Evolutionary conservation across 768 basidiomycete genomes (phyloP).

Genomic region (Tricholoma flavovirens): DNA sequence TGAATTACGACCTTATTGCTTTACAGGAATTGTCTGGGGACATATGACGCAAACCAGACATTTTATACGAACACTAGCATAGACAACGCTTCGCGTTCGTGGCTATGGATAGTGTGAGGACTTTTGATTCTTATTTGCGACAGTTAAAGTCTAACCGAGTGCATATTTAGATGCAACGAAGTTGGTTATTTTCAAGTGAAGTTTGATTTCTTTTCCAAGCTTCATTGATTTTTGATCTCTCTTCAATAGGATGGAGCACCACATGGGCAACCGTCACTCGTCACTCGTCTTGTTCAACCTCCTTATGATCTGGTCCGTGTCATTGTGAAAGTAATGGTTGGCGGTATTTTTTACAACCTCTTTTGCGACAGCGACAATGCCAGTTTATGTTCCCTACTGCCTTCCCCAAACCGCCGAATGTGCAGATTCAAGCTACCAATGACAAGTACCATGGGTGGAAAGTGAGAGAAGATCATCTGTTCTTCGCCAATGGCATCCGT

Average conservation of each 20-base stretch:
- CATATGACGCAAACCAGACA: slow-evolving; percentile 31
- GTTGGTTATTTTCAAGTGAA: slow-evolving; percentile 53
- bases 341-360: neutral
- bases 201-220: neutral
- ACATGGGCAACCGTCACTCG: slow-evolving; percentile 34
- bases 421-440: slow-evolving; percentile 41
- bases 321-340: neutral
- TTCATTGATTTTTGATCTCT: neutral
- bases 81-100: slow-evolving; percentile 54
- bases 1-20: neutral
- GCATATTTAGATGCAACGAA: slow-evolving; percentile 54
- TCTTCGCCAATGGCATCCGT: slow-evolving; percentile 70
- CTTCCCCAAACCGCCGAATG: slow-evolving; percentile 42
- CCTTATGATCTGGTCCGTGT: slow-evolving; percentile 45
- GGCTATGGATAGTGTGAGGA: slow-evolving; percentile 65
- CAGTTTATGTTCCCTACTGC: slow-evolving; percentile 58
- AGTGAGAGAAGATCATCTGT: slow-evolving; percentile 48
- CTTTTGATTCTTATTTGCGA: neutral
- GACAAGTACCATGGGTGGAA: slow-evolving; percentile 56
- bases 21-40: slow-evolving; percentile 36
- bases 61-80: slow-evolving; percentile 53
- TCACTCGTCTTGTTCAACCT: slow-evolving; percentile 50
- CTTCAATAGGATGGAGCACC: slow-evolving; percentile 38
- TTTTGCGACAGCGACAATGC: slow-evolving; percentile 53
- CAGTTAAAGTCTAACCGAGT: slow-evolving; percentile 1